Evolutionary conservation across 192 early-diverging fungal species (phyloP).

Genomic region (Fimicolochytrium jonesii): DNA sequence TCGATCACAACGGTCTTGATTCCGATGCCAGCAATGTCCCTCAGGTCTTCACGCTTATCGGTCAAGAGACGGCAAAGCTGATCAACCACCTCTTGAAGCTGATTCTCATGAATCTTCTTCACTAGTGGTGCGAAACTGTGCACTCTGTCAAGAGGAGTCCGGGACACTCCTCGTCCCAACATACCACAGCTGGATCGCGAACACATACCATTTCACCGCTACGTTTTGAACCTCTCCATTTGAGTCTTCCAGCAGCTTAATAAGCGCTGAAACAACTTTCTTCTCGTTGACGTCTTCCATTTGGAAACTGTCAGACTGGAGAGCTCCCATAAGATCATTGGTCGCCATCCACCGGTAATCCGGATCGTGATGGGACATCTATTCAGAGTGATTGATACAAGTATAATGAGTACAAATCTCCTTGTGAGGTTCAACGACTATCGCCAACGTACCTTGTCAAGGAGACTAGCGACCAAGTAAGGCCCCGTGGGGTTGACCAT

Average conservation of each 20-base stretch:
- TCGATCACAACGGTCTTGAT: constrained; percentile 77
- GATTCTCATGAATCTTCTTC: constrained; percentile 63
- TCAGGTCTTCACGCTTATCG: constrained; percentile 60
- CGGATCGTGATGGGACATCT: constrained; percentile 59
- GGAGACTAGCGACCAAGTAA: constrained; percentile 62
- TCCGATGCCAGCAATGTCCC: constrained; percentile 82
- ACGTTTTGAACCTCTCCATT: constrained; percentile 86
- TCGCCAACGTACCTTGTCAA: constrained; percentile 61
- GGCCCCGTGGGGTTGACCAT: constrained; percentile 19
- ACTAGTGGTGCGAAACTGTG: constrained; percentile 73
- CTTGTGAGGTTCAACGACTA: not conserved
- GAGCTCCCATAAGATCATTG: constrained; percentile 71
- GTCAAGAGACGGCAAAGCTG: constrained; percentile 58
- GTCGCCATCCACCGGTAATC: constrained; percentile 87
- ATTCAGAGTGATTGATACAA: not conserved
- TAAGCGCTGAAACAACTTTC: constrained; percentile 46
- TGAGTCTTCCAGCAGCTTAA: constrained; percentile 68
- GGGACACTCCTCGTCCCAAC: not conserved
- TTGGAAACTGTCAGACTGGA: constrained; percentile 54
- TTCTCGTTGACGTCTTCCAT: constrained; percentile 51
- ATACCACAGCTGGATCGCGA: not conserved
- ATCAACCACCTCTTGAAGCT: constrained; percentile 66
- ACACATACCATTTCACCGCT: constrained; percentile 64
- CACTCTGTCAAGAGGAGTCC: not conserved
- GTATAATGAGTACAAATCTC: not conserved